Base-by-base conservation (phyloP, 164 flowering plant genomes). In the Nelumbo lutea region DNA sequence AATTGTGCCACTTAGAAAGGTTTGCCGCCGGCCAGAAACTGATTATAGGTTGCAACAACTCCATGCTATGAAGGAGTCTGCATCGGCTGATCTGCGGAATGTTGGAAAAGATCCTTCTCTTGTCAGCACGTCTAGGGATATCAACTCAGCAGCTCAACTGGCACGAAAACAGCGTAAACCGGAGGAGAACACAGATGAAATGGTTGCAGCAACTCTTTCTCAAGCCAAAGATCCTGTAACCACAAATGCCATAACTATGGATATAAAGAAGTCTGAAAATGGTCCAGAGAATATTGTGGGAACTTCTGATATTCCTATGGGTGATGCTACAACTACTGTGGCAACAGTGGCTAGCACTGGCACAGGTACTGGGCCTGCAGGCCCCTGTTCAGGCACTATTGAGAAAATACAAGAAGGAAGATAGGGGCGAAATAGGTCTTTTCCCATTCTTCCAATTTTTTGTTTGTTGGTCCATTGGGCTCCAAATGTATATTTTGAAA, bases 1-100 rank as follows among this genome's bases (percentile, higher is more conserved):
- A 82, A 88, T 94, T 66, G 98, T 91, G 67, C 97, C 89, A 1
- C 77, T 94, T 56, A 79, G 88, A 72, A 94, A 94, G 84, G 80
- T 94, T 39, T 94, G 98, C 65, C 96, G 98, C 56, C 84, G 98
- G 70, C 97, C 98, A 13, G 98, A 94, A 76, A 91, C 97, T 68
- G 95, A 94, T 79, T 81, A 88, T 69, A 81, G 98, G 73, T 70
- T 94, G 85, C 96, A 86, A 68, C 89, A 81, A 67, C 87, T 93
- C 52, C 87, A 89, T 81, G 85, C 86, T 55, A 67, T 79, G 52
- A 88, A 79, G 70, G 86, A 83, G 5, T 55, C 76, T 58, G 75
- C 75, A 9, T 43, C 75, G 1, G 5, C 67, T 5, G 87, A 83
- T 47, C 82, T 68, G 67, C 82, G 75, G 62, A 84, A 80, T 70